Base-by-base conservation (phyloP, 768 basidiomycete genomes). In the Tremella mesenterica region DNA sequence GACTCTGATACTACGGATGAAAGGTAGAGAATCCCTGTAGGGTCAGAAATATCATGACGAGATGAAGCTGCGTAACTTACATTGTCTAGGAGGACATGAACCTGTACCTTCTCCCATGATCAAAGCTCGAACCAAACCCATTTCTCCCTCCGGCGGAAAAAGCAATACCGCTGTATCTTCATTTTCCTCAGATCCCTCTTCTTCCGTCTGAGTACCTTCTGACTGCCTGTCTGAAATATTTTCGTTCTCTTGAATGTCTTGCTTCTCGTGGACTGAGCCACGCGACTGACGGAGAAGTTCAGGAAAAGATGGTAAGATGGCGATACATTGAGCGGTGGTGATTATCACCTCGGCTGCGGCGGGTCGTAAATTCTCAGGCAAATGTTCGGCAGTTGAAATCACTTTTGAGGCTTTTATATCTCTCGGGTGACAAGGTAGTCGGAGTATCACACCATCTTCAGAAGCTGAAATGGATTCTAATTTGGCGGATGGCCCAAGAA, bases 101-200 rank as follows among this genome's bases (percentile, higher is more conserved):
- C 71, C 72, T 1, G 72, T 74, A 4, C 70, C 71, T 34, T 69
- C 61, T 10, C 73, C 73, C 59, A 72, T 72, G 21, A 72, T 26
- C 44, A 73, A 52, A 18, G 53, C 68, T 44, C 68, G 50, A 1
- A 73, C 69, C 20, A 67, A 54, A n/a, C 44, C 44, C 20, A 45
- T n/a, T 0, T 50, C 57, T 1, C 55, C 58, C 13, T 52, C 51
- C 9, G 72, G 70, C 12, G 71, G 71, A 36, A 71, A 71, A 21
- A 74, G 46, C 16, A 72, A 36, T 8, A 74, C 41, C 6, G 64
- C 60, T 12, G 69, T 67, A 50, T 73, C 73, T 16, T 70, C 67
- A 29, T 59, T 52, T 25, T 50, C 47, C 13, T 49, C 49, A 5
- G 47, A 49, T 21, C 51, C 56, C 23, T 28, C 36, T n/a, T 44